A percentile compares a stretch with the other conserved stretches of the same genome.
Evolutionary conservation across 2,329 filamentous ascomycete species (phyloP).

Genomic region (Aspergillus japonicus): DNA sequence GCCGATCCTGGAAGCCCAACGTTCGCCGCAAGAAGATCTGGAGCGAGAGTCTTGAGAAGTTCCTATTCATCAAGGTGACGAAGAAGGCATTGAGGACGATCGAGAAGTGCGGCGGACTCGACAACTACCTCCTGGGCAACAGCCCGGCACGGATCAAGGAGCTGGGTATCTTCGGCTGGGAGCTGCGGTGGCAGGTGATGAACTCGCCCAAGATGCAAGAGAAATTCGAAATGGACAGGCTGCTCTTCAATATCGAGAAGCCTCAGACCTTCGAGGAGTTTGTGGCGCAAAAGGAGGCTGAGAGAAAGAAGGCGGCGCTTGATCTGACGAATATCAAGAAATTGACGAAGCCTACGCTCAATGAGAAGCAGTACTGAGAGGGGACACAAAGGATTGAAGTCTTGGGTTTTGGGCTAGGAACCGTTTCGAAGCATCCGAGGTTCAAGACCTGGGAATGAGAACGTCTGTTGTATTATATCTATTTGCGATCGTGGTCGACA

Average conservation of each 20-base stretch:
- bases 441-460: constrained; percentile 8
- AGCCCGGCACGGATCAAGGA: constrained; percentile 78
- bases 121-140: constrained; percentile 83
- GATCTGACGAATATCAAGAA: constrained; percentile 32
- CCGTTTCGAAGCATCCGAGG: background rate
- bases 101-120: constrained; percentile 81
- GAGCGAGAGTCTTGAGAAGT: constrained; percentile 44
- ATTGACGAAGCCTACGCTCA: constrained; percentile 33
- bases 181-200: constrained; percentile 84
- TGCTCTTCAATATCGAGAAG: constrained; percentile 62
- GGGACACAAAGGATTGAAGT: constrained; percentile 1
- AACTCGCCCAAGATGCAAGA: constrained; percentile 68
- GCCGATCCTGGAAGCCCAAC: constrained; percentile 51
- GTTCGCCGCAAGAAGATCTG: constrained; percentile 48
- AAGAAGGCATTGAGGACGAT: constrained; percentile 56
- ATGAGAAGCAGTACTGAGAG: constrained; percentile 27
- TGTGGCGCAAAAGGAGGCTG: constrained; percentile 43
- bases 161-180: constrained; percentile 87
- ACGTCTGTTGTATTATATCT: constrained; percentile 23
- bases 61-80: constrained; percentile 48
- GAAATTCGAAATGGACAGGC: constrained; percentile 63
- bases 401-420: background rate
- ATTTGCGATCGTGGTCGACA: constrained; percentile 16
- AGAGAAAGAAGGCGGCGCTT: constrained; percentile 38
- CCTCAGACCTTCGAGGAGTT: constrained; percentile 45